These are phyloP conservation scores for Ilex asprella DNA, from an alignment of 257 asterid species.

Conservation along the genomic window DNA sequence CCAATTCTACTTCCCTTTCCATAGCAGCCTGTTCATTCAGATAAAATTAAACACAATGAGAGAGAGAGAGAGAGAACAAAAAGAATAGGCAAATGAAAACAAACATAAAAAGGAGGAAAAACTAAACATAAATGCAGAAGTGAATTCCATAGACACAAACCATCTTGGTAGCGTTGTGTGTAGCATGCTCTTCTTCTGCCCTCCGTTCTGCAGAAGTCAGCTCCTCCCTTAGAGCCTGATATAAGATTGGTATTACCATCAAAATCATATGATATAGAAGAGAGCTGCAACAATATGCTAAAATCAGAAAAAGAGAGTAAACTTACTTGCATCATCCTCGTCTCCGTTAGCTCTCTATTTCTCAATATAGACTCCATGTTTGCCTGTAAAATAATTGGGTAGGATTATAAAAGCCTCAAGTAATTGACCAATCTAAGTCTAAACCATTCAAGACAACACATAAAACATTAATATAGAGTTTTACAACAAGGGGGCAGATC, in stretches of 20 bases:
- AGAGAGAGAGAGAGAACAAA: not conserved
- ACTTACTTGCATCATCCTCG: constrained; percentile 99
- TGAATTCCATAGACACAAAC: constrained; percentile 27
- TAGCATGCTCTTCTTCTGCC: constrained; percentile 96
- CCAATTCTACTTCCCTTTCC: constrained; percentile 98
- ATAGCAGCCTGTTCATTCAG: constrained; percentile 64
- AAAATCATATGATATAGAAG: not conserved
- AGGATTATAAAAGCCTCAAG: too few species aligned
- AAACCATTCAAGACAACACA: too few species aligned
- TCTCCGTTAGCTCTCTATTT: constrained; percentile 95
- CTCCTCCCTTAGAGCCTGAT: constrained; percentile 93
- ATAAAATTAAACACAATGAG: constrained; percentile 21
- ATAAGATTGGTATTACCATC: not conserved
- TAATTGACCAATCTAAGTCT: too few species aligned
- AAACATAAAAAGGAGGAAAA: too few species aligned
- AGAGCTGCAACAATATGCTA: not conserved
- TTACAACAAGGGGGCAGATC: constrained; percentile 12
- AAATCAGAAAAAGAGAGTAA: not conserved
- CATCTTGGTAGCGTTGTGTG: constrained; percentile 85
- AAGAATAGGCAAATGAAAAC: not conserved
- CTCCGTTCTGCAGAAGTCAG: constrained; percentile 86
- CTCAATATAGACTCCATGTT: too few species aligned
- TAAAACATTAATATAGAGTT: too few species aligned
- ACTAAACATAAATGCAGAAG: too few species aligned
- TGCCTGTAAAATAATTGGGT: too few species aligned